Base-by-base conservation (phyloP, 2,329 filamentous ascomycete species). In the Tympanopsis confertula region DNA sequence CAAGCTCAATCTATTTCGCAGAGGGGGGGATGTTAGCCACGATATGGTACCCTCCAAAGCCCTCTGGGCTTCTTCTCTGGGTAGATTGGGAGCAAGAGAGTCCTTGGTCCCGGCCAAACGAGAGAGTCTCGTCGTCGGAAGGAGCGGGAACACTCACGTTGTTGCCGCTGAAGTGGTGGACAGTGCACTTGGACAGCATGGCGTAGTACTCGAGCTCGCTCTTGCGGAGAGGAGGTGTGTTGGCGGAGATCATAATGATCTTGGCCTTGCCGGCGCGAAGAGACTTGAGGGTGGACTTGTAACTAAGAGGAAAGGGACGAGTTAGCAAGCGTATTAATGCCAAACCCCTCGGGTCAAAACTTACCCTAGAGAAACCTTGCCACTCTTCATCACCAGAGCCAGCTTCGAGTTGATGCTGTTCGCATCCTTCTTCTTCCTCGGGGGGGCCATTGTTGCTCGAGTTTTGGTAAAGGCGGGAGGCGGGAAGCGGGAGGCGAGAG, bases 131-230 rank as follows among this genome's bases (percentile, higher is more conserved):
- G n/a, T n/a, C n/a, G n/a, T n/a, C n/a, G n/a, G n/a, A n/a, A n/a
- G n/a, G n/a, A n/a, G n/a, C n/a, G n/a, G n/a, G n/a, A 26, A 43
- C 29, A 86, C 89, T 82, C 82, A 96, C 89, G 79, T 96, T 96
- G 82, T 93, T 94, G 58, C 91, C 91, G 53, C 76, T 76, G 73
- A 95, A 96, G 77, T 98, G 91, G 77, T 96, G 89, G 58, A 96
- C 89, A 49, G 83, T 26, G n/a, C 22, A 86, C 81, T 96, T 94
- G 64, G 80, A 81, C 57, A 94, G 68, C 86, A 91, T 91, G 63
- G 77, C 77, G 74, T 88, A 87, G 72, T 86, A 95, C 74, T 95
- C 89, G 47, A 95, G 79, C 76, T 96, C 89, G 58, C 78, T 86
- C 82, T 96, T 98, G 67, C 89, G 82, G 57, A 98, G 85, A 66